phyloP scores from a whole-genome alignment of 129 eudicot species.

The Tagetes erecta region DNA sequence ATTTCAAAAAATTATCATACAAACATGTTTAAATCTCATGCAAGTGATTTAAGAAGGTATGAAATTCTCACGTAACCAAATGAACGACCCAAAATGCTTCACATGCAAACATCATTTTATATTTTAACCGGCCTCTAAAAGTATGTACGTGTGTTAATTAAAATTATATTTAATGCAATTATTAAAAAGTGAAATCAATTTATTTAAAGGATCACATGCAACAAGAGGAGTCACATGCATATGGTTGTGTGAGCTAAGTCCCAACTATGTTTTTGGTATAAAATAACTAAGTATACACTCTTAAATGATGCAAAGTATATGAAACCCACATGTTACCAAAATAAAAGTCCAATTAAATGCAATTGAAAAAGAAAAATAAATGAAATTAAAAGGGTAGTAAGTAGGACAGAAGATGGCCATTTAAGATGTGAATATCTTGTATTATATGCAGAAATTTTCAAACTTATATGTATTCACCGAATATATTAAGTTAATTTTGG shows the following conservation, averaged over 20 bases:
- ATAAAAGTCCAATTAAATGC: constrained; percentile 25
- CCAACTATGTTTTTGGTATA: constrained; percentile 20
- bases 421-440: not conserved
- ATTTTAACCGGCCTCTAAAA: too few relatives aligned
- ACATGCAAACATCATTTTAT: too few relatives aligned
- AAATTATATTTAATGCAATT: not conserved
- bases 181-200: not conserved
- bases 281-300: constrained; percentile 17
- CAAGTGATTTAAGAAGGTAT: too few relatives aligned
- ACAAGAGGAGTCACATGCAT: constrained; percentile 30
- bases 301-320: constrained; percentile 22
- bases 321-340: constrained; percentile 33
- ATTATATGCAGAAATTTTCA: too few relatives aligned
- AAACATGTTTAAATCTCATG: too few relatives aligned
- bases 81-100: not conserved
- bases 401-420: constrained; percentile 17
- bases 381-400: constrained; percentile 22
- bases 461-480: too few relatives aligned
- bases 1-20: too few relatives aligned
- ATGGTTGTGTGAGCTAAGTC: constrained; percentile 24
- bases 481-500: too few relatives aligned
- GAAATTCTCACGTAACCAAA: too few relatives aligned
- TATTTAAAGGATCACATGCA: constrained; percentile 29
- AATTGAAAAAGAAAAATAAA: not conserved
- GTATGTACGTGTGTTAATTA: not conserved